A percentile compares a stretch with the other conserved stretches of the same genome.
These are phyloP conservation scores for Teunomyces panamensis DNA, from an alignment of 805 yeast species.

Conservation along the genomic window DNA sequence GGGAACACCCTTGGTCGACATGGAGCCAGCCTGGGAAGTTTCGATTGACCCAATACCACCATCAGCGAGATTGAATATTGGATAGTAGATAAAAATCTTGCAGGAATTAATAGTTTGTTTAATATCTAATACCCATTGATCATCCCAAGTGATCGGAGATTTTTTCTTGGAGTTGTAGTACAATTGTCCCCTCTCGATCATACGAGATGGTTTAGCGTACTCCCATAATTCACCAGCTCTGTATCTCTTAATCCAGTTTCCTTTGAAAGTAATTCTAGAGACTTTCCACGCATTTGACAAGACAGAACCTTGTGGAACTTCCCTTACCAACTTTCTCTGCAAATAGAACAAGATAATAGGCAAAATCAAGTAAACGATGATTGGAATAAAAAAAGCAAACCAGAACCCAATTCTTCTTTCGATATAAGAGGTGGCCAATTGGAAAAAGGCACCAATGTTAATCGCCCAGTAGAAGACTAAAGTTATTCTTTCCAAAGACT, in stretches of 20 bases:
- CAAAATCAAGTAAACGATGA: slow-evolving; percentile 26
- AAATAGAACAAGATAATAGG: slow-evolving; percentile 28
- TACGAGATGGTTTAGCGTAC: slow-evolving; percentile 44
- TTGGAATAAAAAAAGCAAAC: slow-evolving; percentile 52
- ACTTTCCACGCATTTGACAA: slow-evolving; percentile 43
- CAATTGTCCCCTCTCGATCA: slow-evolving; percentile 42
- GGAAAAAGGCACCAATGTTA: slow-evolving; percentile 53
- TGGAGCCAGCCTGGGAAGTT: slow-evolving; percentile 53
- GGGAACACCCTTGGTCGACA: slow-evolving; percentile 52
- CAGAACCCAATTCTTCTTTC: slow-evolving; percentile 54
- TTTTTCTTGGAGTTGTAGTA: slow-evolving; percentile 22
- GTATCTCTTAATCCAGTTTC: slow-evolving; percentile 41
- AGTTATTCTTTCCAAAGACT: slow-evolving; percentile 39
- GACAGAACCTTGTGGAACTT: slow-evolving; percentile 45
- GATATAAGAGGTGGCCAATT: slow-evolving; percentile 49
- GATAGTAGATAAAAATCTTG: slow-evolving; percentile 44
- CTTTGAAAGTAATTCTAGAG: slow-evolving; percentile 38
- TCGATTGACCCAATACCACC: slow-evolving; percentile 48
- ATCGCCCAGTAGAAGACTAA: slow-evolving; percentile 54
- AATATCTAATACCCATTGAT: slow-evolving; percentile 48
- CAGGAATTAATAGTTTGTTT: slow-evolving; percentile 44
- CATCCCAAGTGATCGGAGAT: slow-evolving; percentile 33
- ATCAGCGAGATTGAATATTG: slow-evolving; percentile 40
- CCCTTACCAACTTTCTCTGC: slow-evolving; percentile 26
- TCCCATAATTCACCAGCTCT: slow-evolving; percentile 45